A percentile compares a stretch with the other conserved stretches of the same genome.
Conservation (phyloP, 495 filamentous ascomycete genomes). For the Hyaloscypha bicolor region DNA sequence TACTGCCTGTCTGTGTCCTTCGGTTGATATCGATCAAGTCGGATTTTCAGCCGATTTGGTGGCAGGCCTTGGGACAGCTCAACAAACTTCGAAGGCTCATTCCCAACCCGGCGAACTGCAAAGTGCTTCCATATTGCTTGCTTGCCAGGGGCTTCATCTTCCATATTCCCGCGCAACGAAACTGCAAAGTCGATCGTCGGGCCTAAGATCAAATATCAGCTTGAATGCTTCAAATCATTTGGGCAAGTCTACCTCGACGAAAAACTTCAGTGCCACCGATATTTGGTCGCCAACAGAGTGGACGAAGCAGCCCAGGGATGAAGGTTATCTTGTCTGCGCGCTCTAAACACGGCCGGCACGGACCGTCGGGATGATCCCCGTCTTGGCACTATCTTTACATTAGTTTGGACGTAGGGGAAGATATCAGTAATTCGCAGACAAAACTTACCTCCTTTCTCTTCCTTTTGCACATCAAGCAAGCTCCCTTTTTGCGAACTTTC, state of each 20-base stretch:
- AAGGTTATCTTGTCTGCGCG: slow-evolving; percentile 8
- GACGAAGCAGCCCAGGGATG: slow-evolving; percentile 18
- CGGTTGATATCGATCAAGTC: slow-evolving; percentile 23
- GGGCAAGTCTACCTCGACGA: slow-evolving; percentile 12
- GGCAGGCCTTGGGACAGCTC: slow-evolving; percentile 19
- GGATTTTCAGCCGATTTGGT: slow-evolving; percentile 11
- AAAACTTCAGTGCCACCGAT: slow-evolving; percentile 20
- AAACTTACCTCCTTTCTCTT: slow-evolving; percentile 18
- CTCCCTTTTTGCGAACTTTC: slow-evolving; percentile 17
- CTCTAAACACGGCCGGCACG: slow-evolving; percentile 14
- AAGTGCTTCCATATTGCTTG: slow-evolving; percentile 23
- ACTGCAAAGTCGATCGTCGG: slow-evolving; percentile 22
- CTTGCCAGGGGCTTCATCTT: slow-evolving; percentile 15
- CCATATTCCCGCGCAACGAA: slow-evolving; percentile 14
- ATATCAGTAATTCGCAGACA: not conserved
- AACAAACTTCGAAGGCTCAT: slow-evolving; percentile 18
- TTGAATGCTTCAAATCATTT: not conserved
- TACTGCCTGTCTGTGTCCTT: slow-evolving; percentile 18
- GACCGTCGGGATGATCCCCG: slow-evolving; percentile 20
- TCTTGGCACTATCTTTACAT: slow-evolving; percentile 18
- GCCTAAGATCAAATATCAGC: slow-evolving; percentile 13
- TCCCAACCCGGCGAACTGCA: slow-evolving; percentile 11
- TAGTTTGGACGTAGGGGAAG: not conserved
- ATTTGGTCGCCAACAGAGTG: slow-evolving; percentile 25
- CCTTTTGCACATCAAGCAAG: slow-evolving; percentile 13